These are phyloP conservation scores for Vicia sativa DNA, from an alignment of 306 rosid species.

Conservation along the genomic window DNA sequence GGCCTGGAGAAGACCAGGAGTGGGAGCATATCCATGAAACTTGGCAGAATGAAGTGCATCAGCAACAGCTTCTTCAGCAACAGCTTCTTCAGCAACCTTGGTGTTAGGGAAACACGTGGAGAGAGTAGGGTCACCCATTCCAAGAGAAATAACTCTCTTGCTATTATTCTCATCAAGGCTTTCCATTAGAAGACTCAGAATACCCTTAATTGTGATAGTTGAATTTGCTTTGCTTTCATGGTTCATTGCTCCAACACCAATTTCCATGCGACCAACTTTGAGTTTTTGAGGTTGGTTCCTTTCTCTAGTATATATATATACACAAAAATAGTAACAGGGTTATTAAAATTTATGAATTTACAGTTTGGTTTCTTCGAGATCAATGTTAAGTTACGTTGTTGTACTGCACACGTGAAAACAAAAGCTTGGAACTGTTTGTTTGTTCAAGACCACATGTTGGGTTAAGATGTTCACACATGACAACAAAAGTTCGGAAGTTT, in stretches of 20 bases:
- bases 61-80: too few species aligned
- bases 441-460: constrained; percentile 35
- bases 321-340: background rate
- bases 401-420: constrained; percentile 10
- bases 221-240: constrained; percentile 53
- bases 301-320: background rate
- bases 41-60: constrained; percentile 60
- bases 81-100: constrained; percentile 51
- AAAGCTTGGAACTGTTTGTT: background rate
- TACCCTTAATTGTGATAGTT: constrained; percentile 83
- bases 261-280: constrained; percentile 47
- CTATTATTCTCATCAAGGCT: constrained; percentile 40
- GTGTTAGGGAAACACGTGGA: constrained; percentile 64
- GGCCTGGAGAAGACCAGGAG: constrained; percentile 78
- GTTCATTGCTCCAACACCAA: constrained; percentile 40
- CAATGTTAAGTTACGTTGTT: too few species aligned
- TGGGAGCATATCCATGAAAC: constrained; percentile 90
- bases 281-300: background rate
- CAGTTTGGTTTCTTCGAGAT: too few species aligned
- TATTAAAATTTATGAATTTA: too few species aligned
- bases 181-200: constrained; percentile 62
- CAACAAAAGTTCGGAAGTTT: too few species aligned
- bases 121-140: constrained; percentile 91
- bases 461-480: constrained; percentile 23
- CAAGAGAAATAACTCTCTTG: constrained; percentile 66